Conservation (phyloP, 2,329 filamentous ascomycete genomes). For the Cytospora mali region DNA sequence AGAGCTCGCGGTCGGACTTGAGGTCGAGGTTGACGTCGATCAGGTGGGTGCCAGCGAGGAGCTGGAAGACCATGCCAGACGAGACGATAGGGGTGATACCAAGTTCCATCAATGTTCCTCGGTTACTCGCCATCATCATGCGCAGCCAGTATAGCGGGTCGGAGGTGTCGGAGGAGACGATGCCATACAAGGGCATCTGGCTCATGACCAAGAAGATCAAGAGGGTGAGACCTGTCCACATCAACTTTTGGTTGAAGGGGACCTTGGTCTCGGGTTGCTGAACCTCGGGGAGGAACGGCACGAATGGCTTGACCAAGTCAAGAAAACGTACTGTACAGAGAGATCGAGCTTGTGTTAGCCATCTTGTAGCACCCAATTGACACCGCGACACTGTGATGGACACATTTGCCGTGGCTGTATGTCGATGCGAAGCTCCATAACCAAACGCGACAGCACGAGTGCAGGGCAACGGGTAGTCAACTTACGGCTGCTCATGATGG, state of each 20-base stretch:
- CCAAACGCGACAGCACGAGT: conserved; percentile 15
- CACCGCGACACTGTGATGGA: conserved; percentile 19
- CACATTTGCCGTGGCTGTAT: conserved; percentile 16
- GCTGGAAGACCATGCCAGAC: conserved; percentile 99
- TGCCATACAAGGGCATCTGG: conserved; percentile 99
- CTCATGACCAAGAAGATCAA: conserved; percentile 99
- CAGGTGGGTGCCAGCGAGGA: conserved; percentile 97
- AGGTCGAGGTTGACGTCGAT: conserved; percentile 99
- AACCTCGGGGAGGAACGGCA: conserved; percentile 99
- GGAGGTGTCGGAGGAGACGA: conserved; percentile 97
- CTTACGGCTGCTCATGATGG: conserved; percentile 61
- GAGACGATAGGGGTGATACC: conserved; percentile 99
- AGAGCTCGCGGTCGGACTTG: conserved; percentile 99
- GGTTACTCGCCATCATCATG: conserved; percentile 99
- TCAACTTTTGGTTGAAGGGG: conserved; percentile 97
- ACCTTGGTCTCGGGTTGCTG: conserved; percentile 98
- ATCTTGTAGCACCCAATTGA: conserved; percentile 17
- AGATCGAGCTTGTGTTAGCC: conserved; percentile 30
- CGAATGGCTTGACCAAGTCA: conserved; percentile 99
- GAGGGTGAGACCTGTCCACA: conserved; percentile 92
- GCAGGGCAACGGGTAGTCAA: conserved; percentile 30
- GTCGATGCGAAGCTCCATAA: conserved; percentile 22
- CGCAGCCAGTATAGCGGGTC: conserved; percentile 99
- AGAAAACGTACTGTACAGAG: conserved; percentile 88
- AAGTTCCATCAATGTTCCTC: conserved; percentile 93